phyloP scores from a whole-genome alignment of 129 eudicot species.

The Gnaphalium uliginosum region DNA sequence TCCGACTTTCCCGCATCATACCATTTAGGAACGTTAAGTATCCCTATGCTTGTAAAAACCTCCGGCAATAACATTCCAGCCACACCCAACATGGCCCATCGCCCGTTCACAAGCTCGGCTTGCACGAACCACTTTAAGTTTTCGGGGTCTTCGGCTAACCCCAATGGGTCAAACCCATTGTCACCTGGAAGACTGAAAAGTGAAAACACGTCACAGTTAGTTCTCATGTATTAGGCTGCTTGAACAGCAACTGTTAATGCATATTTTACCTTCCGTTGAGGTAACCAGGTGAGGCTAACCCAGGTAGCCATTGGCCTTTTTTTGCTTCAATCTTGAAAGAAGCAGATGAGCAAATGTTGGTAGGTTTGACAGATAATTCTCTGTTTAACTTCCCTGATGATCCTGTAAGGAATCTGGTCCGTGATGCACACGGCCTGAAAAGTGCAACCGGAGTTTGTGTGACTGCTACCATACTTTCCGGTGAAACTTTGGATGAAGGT shows the following conservation, averaged over 20 bases:
- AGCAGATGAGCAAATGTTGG: slow-evolving; percentile 31
- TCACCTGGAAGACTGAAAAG: slow-evolving; percentile 87
- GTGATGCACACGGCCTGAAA: slow-evolving; percentile 56
- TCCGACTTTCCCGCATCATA: slow-evolving; percentile 83
- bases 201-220: slow-evolving; percentile 5
- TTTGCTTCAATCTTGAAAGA: slow-evolving; percentile 84
- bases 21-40: slow-evolving; percentile 82
- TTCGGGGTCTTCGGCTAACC: slow-evolving; percentile 94
- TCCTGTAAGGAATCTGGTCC: slow-evolving; percentile 63
- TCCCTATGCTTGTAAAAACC: slow-evolving; percentile 73
- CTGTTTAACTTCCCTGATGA: slow-evolving; percentile 68
- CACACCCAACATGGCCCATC: slow-evolving; percentile 99
- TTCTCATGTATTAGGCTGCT: slow-evolving; percentile 2
- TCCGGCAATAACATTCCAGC: slow-evolving; percentile 96
- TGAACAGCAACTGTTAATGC: not conserved
- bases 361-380: slow-evolving; percentile 45
- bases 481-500: not conserved
- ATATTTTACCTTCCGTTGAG: slow-evolving; percentile 76
- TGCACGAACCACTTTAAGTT: slow-evolving; percentile 88
- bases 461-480: slow-evolving; percentile 64
- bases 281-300: slow-evolving; percentile 62
- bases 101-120: slow-evolving; percentile 92
- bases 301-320: slow-evolving; percentile 96
- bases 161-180: slow-evolving; percentile 98
- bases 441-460: slow-evolving; percentile 77